A percentile compares a stretch with the other conserved stretches of the same genome.
Evolutionary conservation across 345 rosid genomes (phyloP).

Genomic region (Pugionium dolabratum): DNA sequence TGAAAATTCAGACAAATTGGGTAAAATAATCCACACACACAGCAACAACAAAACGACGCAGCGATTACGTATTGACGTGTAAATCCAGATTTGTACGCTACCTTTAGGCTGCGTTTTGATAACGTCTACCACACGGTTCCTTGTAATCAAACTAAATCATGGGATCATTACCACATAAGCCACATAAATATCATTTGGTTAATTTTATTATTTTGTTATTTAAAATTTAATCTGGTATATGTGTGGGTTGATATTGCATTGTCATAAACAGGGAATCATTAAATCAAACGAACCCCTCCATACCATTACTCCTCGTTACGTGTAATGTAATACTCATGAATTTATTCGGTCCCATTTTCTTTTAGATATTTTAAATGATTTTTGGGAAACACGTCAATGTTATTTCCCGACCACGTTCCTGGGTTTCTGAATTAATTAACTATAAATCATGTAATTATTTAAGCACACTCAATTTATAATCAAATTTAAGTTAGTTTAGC

Average conservation of each 20-base stretch:
- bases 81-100: background rate
- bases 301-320: conserved; percentile 17
- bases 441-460: background rate
- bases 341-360: conserved; percentile 27
- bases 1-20: background rate
- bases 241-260: background rate
- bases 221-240: background rate
- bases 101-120: conserved; percentile 1
- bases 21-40: background rate
- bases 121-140: conserved; percentile 8
- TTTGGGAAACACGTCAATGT: conserved; percentile 19
- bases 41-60: background rate
- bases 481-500: background rate
- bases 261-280: conserved; percentile 18
- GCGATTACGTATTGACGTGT: background rate
- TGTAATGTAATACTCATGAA: conserved; percentile 19
- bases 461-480: background rate
- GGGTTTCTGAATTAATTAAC: background rate
- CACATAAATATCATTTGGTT: too few relatives aligned
- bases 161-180: background rate
- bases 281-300: conserved; percentile 15
- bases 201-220: too few relatives aligned
- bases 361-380: conserved; percentile 23
- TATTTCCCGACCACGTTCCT: conserved; percentile 12
- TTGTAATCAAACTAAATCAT: background rate